Evolutionary conservation across 2,329 filamentous ascomycete species (phyloP), one percentile per base, ranked within the genome.

Genomic region (Monosporascus sp.): DNA sequence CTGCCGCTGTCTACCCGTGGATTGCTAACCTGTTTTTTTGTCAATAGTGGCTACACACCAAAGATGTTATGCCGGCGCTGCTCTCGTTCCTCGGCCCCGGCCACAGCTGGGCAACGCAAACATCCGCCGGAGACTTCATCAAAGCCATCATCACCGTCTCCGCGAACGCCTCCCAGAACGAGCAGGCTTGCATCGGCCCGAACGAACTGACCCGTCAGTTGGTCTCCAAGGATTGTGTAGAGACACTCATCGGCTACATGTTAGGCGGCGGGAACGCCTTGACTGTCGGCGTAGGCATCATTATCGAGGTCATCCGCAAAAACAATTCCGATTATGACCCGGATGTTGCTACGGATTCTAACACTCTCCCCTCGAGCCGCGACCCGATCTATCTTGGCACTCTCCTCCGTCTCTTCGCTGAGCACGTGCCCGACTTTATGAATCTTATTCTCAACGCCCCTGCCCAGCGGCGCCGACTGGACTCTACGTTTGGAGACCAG

Each of bases 111-210:
- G 90, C 93, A 1, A 95, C 94, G 2, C 94, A 99, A 70, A 97
- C 94, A 0, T 95, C 94, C 0, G 94, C 94, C 1, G 94, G 94
- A 44, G 94, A 99, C 68, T 99, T 99, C 62, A 82, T 99, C 64
- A 99, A 99, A 71, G 94, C 94, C 43, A 97, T 99, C 67, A 97
- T 99, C 61, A 99, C 94, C 26, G 97, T 99, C 54, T 97, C 94
- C 1, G 94, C 94, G 56, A 99, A 99, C 67, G 94, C 94, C 3
- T 97, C 93, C 1, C 94, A 96, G 63, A 96, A 97, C 66, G 94
- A 99, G 66, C 92, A 97, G 69, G 94, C 93, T n/a, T 97, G 95
- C 65, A 97, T 99, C 68, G 94, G 94, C 3, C 94, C 94, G 4
- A 99, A 99, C 69, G 94, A 96, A 67, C 82, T 99, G 49, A 99